Conservation (phyloP, 1,139 yeast genomes). For the Maudiozyma humilis region DNA sequence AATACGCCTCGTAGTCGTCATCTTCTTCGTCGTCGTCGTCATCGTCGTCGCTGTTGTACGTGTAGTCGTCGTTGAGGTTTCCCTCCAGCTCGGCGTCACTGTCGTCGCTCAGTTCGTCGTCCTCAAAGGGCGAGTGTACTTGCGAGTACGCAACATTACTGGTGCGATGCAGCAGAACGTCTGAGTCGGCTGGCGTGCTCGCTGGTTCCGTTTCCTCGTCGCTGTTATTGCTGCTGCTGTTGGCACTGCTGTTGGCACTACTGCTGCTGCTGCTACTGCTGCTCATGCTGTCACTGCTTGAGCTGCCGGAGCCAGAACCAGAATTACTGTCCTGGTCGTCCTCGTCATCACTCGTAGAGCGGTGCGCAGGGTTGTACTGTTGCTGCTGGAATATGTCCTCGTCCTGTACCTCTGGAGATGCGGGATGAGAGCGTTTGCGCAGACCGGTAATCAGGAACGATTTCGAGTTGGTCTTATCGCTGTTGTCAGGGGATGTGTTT, state of each 20-base stretch:
- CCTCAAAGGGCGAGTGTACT: conserved; percentile 8
- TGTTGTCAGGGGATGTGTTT: conserved; percentile 28
- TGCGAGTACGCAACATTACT: conserved; percentile 17
- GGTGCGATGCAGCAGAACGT: neutral
- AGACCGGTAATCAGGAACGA: conserved; percentile 6
- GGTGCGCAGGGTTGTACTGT: conserved; percentile 23
- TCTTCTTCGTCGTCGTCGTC: conserved; percentile 17
- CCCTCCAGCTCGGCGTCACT: conserved; percentile 23
- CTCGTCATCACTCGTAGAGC: conserved; percentile 7
- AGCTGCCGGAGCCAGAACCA: conserved; percentile 1
- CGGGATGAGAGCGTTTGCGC: conserved; percentile 10
- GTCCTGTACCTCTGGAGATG: conserved; percentile 10
- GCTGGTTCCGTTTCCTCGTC: neutral
- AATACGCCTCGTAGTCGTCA: conserved; percentile 29
- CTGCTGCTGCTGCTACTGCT: neutral
- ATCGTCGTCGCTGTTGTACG: conserved; percentile 17
- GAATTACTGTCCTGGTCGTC: conserved; percentile 4
- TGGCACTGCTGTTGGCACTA: neutral
- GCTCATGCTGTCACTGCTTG: conserved; percentile 8
- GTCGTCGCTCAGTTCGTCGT: conserved; percentile 19
- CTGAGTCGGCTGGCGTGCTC: conserved; percentile 17
- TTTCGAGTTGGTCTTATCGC: conserved; percentile 1
- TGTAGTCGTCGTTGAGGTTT: conserved; percentile 19
- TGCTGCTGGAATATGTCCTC: conserved; percentile 17
- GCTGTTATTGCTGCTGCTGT: neutral